Evolutionary conservation across 177 flowering plant genomes (phyloP), one percentile per base, ranked within the genome.

Genomic region (Vitis hybrid): DNA sequence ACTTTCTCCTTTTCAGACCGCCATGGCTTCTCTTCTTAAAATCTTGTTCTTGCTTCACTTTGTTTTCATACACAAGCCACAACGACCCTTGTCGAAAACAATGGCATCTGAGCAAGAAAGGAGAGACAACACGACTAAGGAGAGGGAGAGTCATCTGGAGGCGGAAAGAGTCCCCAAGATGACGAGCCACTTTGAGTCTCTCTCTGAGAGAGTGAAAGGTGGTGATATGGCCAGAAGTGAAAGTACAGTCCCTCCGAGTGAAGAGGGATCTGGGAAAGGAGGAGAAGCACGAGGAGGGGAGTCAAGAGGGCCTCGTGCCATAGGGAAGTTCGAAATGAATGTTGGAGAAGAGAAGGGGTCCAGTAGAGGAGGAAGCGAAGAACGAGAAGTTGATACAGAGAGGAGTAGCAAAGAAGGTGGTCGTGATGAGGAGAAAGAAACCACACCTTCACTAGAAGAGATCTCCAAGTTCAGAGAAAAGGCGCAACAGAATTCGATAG

Each of bases 101-200:
- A 86, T 85, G 88, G 84, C 88, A 1, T 85, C 90, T 10, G 82
- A 84, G 57, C 86, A 86, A 71, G 2, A 18, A n/a, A 58, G 74
- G 66, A 72, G 78, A 72, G 88, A 80, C 2, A 74, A 75, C 33
- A 70, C 51, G 12, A 75, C 69, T 6, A 60, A 19, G 1, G 87
- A 77, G 68, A 58, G 72, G 13, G 75, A 67, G 1, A 26, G 70
- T 33, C 70, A 48, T 2, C 74, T 83, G 1, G 83, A 76, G 82
- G 77, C 67, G 69, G 83, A 81, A 14, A 66, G 26, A 48, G 88
- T 78, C 21, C 90, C 87, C 5, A 78, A 78, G 61, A 68, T 82
- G 78, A 48, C 85, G 4, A 76, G 51, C 66, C 84, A 79, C 45
- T 82, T 78, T 39, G 89, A 86, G 75, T 70, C 82, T 29, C 70